Conservation (phyloP, 176 grass and related monocot species). For the Oropetium thomaeum region DNA sequence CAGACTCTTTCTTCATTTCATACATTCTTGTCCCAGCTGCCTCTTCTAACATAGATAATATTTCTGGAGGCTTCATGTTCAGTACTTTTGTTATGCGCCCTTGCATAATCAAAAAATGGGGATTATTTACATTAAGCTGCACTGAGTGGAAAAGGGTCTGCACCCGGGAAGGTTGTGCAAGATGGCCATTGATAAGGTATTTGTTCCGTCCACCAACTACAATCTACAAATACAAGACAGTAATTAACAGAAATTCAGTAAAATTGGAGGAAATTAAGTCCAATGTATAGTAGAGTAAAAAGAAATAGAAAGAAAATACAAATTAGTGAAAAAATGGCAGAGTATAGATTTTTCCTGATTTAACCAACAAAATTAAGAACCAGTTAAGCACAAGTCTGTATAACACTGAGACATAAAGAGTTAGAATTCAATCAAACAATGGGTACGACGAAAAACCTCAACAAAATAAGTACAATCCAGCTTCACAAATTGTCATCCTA, state of each 20-base stretch:
- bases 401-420: neutral
- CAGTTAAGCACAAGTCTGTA: neutral
- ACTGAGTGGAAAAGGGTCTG: conserved; percentile 97
- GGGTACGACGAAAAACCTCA: neutral
- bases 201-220: conserved; percentile 87
- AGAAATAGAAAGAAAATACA: neutral
- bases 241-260: conserved; percentile 10
- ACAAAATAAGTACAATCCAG: neutral
- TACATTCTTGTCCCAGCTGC: conserved; percentile 98
- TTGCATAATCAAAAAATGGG: conserved; percentile 99
- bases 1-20: conserved; percentile 96
- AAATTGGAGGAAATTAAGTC: neutral
- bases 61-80: conserved; percentile 95
- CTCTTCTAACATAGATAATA: conserved; percentile 99
- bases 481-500: neutral
- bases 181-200: conserved; percentile 92
- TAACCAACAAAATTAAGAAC: neutral
- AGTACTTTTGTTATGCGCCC: conserved; percentile 96
- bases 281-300: neutral
- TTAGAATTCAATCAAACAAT: neutral
- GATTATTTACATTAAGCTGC: conserved; percentile 98
- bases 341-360: neutral
- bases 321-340: neutral
- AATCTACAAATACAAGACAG: conserved; percentile 49
- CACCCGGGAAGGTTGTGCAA: conserved; percentile 82